These are phyloP conservation scores for Yarrowia porcina DNA, from an alignment of 805 yeast genomes.

Conservation along the genomic window DNA sequence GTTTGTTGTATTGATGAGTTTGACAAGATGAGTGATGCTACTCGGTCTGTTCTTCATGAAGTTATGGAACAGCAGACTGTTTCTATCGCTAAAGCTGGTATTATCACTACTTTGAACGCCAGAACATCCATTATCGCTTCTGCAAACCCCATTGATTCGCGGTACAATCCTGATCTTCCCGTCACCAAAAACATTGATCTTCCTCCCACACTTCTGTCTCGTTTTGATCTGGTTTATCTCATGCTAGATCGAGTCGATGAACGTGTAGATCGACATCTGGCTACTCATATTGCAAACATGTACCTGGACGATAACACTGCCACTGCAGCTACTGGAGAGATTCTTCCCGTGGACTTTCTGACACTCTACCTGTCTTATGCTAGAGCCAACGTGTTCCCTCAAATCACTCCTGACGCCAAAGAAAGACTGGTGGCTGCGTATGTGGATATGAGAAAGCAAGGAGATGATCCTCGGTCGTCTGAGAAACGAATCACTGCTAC, in stretches of 20 bases:
- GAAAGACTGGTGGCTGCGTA: slow-evolving; percentile 80
- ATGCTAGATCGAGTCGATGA: slow-evolving; percentile 92
- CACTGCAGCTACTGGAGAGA: slow-evolving; percentile 61
- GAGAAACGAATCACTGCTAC: slow-evolving; percentile 97
- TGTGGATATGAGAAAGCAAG: slow-evolving; percentile 90
- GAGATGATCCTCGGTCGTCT: slow-evolving; percentile 81
- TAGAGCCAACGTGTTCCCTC: slow-evolving; percentile 80
- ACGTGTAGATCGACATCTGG: slow-evolving; percentile 75
- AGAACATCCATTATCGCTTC: slow-evolving; percentile 94
- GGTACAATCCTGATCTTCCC: slow-evolving; percentile 91
- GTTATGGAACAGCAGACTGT: slow-evolving; percentile 99
- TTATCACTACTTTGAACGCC: slow-evolving; percentile 93
- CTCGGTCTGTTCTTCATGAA: slow-evolving; percentile 93
- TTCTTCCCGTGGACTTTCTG: slow-evolving; percentile 81
- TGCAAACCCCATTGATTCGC: slow-evolving; percentile 94
- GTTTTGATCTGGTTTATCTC: slow-evolving; percentile 91
- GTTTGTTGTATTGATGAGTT: slow-evolving; percentile 98
- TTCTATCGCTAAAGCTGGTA: slow-evolving; percentile 97
- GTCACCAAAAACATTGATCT: slow-evolving; percentile 93
- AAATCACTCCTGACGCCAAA: slow-evolving; percentile 73
- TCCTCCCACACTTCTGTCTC: slow-evolving; percentile 91
- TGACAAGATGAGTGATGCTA: slow-evolving; percentile 93
- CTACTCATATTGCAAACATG: slow-evolving; percentile 85
- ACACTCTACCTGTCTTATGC: slow-evolving; percentile 91
- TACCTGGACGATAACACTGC: slow-evolving; percentile 84